A percentile compares a stretch with the other conserved stretches of the same genome.
Conservation (phyloP, 1,284 basidiomycete species). For the Termitomyces sp. region DNA sequence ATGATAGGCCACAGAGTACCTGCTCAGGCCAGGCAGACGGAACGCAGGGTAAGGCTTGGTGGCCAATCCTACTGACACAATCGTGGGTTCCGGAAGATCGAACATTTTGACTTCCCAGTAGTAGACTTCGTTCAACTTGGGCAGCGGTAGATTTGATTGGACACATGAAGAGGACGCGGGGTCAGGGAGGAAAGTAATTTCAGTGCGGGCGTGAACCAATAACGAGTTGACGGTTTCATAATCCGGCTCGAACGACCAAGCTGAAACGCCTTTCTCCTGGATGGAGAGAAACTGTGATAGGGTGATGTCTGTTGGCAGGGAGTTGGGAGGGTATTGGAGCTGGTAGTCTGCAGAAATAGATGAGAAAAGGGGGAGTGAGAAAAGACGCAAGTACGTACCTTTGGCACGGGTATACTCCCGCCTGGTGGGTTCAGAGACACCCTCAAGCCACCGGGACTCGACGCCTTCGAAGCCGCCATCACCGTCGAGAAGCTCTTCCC, state of each 20-base stretch:
- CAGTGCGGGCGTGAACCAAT: constrained; percentile 88
- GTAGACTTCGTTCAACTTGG: constrained; percentile 95
- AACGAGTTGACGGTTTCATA: constrained; percentile 89
- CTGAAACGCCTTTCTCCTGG: constrained; percentile 96
- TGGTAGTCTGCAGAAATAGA: constrained; percentile 69
- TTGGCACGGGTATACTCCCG: constrained; percentile 83
- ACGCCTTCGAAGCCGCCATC: constrained; percentile 90
- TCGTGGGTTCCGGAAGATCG: constrained; percentile 82
- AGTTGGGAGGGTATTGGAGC: constrained; percentile 87
- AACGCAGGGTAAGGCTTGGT: constrained; percentile 95
- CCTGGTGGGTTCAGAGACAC: constrained; percentile 61
- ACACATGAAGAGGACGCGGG: constrained; percentile 89
- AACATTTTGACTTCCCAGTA: constrained; percentile 99
- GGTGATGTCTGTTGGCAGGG: constrained; percentile 91
- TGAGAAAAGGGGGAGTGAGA: constrained; percentile 6
- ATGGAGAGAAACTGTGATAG: constrained; percentile 95
- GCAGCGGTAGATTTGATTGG: constrained; percentile 90
- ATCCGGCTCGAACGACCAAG: constrained; percentile 96
- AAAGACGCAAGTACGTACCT: constrained; percentile 48
- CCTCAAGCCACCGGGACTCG: constrained; percentile 92
- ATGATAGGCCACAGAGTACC: constrained; percentile 94
- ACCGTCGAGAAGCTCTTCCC: constrained; percentile 84
- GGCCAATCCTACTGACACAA: constrained; percentile 83
- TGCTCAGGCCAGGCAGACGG: constrained; percentile 83
- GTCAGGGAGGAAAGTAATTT: constrained; percentile 93